Base-by-base conservation (phyloP, 2,329 filamentous ascomycete genomes). In the Fusarium sulawesiense region DNA sequence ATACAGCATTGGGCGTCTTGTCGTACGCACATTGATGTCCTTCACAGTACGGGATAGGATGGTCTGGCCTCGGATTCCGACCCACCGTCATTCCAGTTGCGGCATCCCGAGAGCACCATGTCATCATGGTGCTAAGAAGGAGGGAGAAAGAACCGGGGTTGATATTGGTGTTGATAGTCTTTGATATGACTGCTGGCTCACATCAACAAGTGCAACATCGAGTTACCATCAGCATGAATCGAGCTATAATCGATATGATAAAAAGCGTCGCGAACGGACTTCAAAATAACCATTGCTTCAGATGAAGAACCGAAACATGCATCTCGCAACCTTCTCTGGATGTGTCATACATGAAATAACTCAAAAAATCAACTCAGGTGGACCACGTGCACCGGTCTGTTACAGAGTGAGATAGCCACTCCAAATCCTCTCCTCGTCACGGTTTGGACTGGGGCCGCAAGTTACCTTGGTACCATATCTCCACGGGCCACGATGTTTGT, bases 81-180 rank as follows among this genome's bases (percentile, higher is more conserved):
- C 70, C 73, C 73, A 74, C 73, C 49, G 55, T 66, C 73, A 75
- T 75, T 75, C 73, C 73, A 75, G 73, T 75, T 75, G 73, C 60
- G 70, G 67, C 56, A 75, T 71, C 68, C 73, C 73, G 71, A 72
- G 71, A 70, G 46, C 63, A 56, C 68, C 67, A 68, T 73, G 68
- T 56, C 67, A 68, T 71, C 67, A 70, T 68, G 50, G 59, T 54
- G 42, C 44, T 66, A 53, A 62, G 47, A 65, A 58, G 57, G 66
- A 62, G 49, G 61, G 53, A 48, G 37, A 30, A 49, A 63, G 48
- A 49, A 67, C 48, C 25, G 21, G 64, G 65, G 40, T 48, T 30
- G 42, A 32, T 58, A 32, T 20, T 57, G 64, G 46, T 49, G 40
- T 50, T 57, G 47, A 41, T 30, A 32, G 49, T 45, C 40, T 44